Evolutionary conservation across 2,329 filamentous ascomycete genomes (phyloP), one percentile per base, ranked within the genome.

Genomic region (Ophioceras dolichostomum): DNA sequence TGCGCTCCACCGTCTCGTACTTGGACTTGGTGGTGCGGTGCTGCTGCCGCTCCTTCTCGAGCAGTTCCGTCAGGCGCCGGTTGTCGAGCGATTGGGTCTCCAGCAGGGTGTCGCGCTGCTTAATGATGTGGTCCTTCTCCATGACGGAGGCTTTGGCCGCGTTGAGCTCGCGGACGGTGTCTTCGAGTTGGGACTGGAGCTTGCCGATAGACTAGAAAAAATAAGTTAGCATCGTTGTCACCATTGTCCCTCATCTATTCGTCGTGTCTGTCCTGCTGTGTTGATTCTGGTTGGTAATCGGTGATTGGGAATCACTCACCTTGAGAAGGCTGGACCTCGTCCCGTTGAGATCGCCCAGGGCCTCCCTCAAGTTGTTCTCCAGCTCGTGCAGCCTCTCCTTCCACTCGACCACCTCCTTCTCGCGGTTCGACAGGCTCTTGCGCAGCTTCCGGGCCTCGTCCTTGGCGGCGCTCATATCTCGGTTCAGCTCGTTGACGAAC

Each of bases 101-200:
- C 9, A 98, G 74, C 5, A 96, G 69, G 3, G 78, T 71, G 53
- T 96, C 91, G 12, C 89, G 84, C 55, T 89, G 85, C 50, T 88
- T 86, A 51, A 98, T 79, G 47, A 94, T 71, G 38, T 82, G 79
- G 44, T 96, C 88, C 57, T 93, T 95, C 54, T 96, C 88, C n/a
- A 80, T 75, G 21, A 94, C 62, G 10, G 84, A 75, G 10, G 76
- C 75, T 54, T 83, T 86, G 13, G 82, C 79, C 8, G 70, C 70
- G 47, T 94, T 84, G 17, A 96, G 77, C 43, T 94, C 85, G 33
- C 83, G 76, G 16, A 85, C 69, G 0, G 85, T 91, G 38, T 79
- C 78, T 50, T 94, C 88, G 6, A 95, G 76, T 47, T 94, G 86
- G 41, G 81, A 79, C 50, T 94, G 87, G 39, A 96, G 68, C 54